Percentiles rank a stretch among this genome's conserved stretches.
Evolutionary conservation across 2,329 filamentous ascomycete genomes (phyloP).

Genomic region (Stemphylium vesicarium): DNA sequence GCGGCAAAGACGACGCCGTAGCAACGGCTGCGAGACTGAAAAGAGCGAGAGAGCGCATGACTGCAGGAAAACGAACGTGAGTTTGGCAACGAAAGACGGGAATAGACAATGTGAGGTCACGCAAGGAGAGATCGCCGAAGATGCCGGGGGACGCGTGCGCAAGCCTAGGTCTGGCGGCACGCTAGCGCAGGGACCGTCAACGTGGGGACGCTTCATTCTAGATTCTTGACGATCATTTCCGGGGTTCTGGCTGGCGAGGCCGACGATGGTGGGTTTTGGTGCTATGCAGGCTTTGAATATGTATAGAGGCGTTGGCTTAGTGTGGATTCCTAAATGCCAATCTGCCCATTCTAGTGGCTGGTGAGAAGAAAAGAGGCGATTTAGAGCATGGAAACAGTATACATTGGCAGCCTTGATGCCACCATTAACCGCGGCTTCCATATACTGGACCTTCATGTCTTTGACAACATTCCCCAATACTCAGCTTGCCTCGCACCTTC

Average conservation of each 20-base stretch:
- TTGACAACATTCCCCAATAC: too few species aligned
- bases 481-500: not conserved
- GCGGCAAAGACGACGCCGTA: slow-evolving; percentile 10
- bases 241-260: not conserved
- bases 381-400: too few species aligned
- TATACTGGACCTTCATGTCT: too few species aligned
- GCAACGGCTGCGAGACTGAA: slow-evolving; percentile 15
- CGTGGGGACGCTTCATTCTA: not conserved
- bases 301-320: too few species aligned
- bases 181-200: slow-evolving; percentile 21
- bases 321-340: too few species aligned
- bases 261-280: too few species aligned
- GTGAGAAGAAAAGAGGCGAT: too few species aligned
- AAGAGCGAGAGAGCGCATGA: slow-evolving; percentile 23
- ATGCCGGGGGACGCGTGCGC: slow-evolving; percentile 10
- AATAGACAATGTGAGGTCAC: slow-evolving; percentile 1
- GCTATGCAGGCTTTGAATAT: too few species aligned
- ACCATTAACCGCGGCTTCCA: too few species aligned
- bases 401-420: too few species aligned
- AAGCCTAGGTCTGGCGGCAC: slow-evolving; percentile 16
- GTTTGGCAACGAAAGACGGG: slow-evolving; percentile 11
- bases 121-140: slow-evolving; percentile 6
- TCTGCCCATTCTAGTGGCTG: too few species aligned
- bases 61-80: not conserved
- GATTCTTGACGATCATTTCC: not conserved